These are phyloP conservation scores for Rhynchosporium secalis DNA, from an alignment of 2,329 filamentous ascomycete genomes.

Conservation along the genomic window DNA sequence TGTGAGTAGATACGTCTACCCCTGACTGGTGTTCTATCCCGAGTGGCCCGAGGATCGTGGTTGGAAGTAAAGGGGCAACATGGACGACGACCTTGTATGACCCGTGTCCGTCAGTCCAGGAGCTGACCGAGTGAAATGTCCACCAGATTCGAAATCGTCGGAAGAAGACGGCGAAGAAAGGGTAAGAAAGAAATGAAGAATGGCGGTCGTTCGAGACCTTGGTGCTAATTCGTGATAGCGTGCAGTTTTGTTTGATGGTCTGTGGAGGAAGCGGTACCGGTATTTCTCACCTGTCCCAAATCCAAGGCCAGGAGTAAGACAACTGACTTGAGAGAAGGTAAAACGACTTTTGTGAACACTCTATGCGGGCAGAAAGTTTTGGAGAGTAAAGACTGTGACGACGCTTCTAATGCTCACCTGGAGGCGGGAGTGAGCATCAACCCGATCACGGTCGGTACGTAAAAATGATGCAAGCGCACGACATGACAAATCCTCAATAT, in stretches of 20 bases:
- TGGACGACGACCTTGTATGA: background rate
- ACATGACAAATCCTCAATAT: background rate
- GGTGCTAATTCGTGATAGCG: slow-evolving; percentile 6
- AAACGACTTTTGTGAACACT: slow-evolving; percentile 13
- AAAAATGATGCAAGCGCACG: background rate
- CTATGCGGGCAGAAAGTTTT: slow-evolving; percentile 8
- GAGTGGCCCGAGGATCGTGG: background rate
- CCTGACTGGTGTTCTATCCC: background rate
- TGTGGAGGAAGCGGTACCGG: slow-evolving; percentile 12
- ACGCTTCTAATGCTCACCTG: slow-evolving; percentile 6
- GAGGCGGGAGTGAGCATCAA: slow-evolving; percentile 11
- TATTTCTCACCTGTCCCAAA: background rate
- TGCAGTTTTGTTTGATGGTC: slow-evolving; percentile 15
- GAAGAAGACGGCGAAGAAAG: slow-evolving; percentile 14
- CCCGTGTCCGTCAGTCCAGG: background rate
- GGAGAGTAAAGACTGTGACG: slow-evolving; percentile 8
- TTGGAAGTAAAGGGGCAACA: background rate
- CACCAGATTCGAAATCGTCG: slow-evolving; percentile 8
- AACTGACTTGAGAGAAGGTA: slow-evolving; percentile 1
- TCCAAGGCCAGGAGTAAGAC: background rate
- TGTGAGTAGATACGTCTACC: slow-evolving; percentile 1
- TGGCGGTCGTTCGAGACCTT: too few relatives aligned
- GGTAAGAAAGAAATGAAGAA: background rate
- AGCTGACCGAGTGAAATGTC: background rate
- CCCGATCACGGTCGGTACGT: slow-evolving; percentile 14